These are phyloP conservation scores for Pontederia paniculata DNA, from an alignment of 176 grass and related monocot species.

Conservation along the genomic window DNA sequence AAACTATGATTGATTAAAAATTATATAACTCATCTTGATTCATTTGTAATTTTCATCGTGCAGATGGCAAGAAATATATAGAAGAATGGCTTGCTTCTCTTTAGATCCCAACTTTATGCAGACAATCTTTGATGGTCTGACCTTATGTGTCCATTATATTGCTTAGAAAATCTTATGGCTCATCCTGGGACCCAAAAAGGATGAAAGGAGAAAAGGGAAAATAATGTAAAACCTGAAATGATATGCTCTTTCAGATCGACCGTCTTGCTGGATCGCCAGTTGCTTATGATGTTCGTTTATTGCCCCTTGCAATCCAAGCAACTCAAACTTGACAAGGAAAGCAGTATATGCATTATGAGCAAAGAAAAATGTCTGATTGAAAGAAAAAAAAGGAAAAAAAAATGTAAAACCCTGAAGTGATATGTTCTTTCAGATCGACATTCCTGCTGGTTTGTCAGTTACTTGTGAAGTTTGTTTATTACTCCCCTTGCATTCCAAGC, in stretches of 20 bases:
- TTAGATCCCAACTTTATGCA: background rate
- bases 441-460: no score
- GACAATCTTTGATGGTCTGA: background rate
- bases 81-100: constrained; percentile 11
- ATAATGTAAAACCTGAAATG: background rate
- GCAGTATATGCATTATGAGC: no score
- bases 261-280: no score
- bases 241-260: no score
- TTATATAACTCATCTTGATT: background rate
- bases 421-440: no score
- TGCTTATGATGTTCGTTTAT: no score
- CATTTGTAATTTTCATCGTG: background rate
- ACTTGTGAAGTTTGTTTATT: no score
- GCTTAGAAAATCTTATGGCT: background rate
- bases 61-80: constrained; percentile 17
- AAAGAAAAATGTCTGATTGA: no score
- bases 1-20: no score
- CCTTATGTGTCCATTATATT: background rate
- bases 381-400: background rate
- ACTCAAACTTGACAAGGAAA: no score
- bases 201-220: background rate
- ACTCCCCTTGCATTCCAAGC: no score
- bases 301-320: no score
- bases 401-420: background rate
- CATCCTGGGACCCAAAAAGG: background rate